phyloP scores from a whole-genome alignment of 768 basidiomycete genomes.

The Thelephora ganbajun region DNA sequence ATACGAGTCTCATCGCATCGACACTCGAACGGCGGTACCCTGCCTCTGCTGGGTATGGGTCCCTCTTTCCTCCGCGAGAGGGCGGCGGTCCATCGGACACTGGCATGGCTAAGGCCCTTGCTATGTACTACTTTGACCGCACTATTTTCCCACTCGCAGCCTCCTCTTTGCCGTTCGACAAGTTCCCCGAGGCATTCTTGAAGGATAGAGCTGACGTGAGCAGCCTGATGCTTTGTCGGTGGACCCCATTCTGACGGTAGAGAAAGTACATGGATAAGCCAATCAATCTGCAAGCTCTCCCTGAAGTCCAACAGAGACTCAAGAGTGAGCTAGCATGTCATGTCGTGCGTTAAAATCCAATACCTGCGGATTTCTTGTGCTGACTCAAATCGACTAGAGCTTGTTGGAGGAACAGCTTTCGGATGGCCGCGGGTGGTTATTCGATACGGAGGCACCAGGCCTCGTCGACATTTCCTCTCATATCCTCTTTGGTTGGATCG shows the following conservation, averaged over 20 bases:
- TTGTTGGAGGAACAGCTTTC: conserved; percentile 29
- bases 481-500: conserved; percentile 33
- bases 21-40: conserved; percentile 43
- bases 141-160: conserved; percentile 28
- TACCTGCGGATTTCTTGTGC: neutral
- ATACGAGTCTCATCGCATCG: conserved; percentile 38
- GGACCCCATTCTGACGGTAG: conserved; percentile 13
- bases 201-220: conserved; percentile 34
- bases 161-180: conserved; percentile 32
- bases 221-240: conserved; percentile 1
- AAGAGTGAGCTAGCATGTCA: conserved; percentile 31
- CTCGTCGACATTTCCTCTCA: conserved; percentile 40
- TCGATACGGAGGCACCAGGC: conserved; percentile 37
- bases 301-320: conserved; percentile 16
- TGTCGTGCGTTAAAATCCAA: conserved; percentile 21
- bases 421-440: conserved; percentile 43
- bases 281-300: conserved; percentile 25
- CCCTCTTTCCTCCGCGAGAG: conserved; percentile 33
- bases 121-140: conserved; percentile 31
- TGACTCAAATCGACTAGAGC: conserved; percentile 10
- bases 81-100: conserved; percentile 27
- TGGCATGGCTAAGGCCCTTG: conserved; percentile 33
- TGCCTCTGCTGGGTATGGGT: conserved; percentile 28
- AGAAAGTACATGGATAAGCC: conserved; percentile 16
- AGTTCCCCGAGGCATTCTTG: conserved; percentile 29